Evolutionary conservation across 23 red algal species (phyloP).

Genomic region (Gracilaria caudata): DNA sequence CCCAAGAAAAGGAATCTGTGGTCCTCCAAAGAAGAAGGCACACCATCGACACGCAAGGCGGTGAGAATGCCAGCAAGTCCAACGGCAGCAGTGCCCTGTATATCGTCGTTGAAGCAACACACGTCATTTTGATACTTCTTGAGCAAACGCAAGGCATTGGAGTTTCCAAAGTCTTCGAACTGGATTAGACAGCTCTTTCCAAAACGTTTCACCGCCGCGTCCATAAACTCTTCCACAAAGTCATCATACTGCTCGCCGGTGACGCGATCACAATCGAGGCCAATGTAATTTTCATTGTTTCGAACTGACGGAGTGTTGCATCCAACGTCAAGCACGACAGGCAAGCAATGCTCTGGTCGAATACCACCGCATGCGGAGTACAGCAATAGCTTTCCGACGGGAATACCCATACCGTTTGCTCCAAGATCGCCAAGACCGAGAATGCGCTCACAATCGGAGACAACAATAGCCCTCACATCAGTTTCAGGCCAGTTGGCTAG

Average conservation of each 20-base stretch:
- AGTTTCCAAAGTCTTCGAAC: conserved; percentile 98
- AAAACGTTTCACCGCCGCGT: conserved; percentile 67
- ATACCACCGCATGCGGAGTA: conserved; percentile 93
- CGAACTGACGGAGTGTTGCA: conserved; percentile 71
- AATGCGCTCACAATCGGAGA: conserved; percentile 87
- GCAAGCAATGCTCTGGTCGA: conserved; percentile 71
- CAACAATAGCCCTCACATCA: conserved; percentile 84
- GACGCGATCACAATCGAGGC: conserved; percentile 65
- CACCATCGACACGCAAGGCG: conserved; percentile 79
- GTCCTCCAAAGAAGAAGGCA: conserved; percentile 53
- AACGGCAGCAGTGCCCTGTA: conserved; percentile 94
- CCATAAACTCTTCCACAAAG: conserved; percentile 85
- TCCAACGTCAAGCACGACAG: conserved; percentile 89
- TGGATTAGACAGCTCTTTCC: conserved; percentile 79
- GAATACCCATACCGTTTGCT: conserved; percentile 83
- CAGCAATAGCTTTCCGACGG: conserved; percentile 90
- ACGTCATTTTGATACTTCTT: conserved; percentile 58
- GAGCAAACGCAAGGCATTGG: conserved; percentile 87
- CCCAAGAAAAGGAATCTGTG: conserved; percentile 90
- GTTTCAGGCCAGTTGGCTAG: conserved; percentile 75
- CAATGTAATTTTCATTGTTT: conserved; percentile 75
- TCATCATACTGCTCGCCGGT: conserved; percentile 80
- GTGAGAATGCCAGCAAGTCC: conserved; percentile 84
- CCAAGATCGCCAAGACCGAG: conserved; percentile 94
- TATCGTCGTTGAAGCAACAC: conserved; percentile 98